Evolutionary conservation across 257 asterid genomes (phyloP).

Genomic region (Sherardia arvensis): DNA sequence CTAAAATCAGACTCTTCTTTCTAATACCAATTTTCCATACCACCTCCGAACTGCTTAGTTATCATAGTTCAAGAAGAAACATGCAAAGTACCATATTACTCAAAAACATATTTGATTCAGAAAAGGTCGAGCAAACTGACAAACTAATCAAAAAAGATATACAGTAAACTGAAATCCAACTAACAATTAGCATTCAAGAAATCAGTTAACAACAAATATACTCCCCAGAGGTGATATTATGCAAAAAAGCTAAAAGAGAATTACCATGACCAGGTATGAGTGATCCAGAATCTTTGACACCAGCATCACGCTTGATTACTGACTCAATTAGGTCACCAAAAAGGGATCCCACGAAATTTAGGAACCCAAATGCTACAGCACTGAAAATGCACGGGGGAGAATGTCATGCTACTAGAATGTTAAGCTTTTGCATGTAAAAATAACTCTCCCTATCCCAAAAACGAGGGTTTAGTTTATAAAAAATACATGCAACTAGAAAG

Average conservation of each 20-base stretch:
- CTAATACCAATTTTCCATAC: no score
- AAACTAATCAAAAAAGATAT: background rate
- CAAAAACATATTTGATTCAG: background rate
- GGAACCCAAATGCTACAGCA: constrained; percentile 68
- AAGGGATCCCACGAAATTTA: constrained; percentile 85
- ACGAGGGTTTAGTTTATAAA: no score
- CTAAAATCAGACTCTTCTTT: no score
- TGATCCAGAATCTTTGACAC: constrained; percentile 95
- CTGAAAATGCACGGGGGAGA: constrained; percentile 26
- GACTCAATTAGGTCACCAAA: constrained; percentile 94
- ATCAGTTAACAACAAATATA: background rate
- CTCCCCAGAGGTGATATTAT: no score
- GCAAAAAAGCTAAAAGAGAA: background rate
- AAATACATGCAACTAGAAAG: background rate
- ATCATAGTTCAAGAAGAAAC: background rate
- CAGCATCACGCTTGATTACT: constrained; percentile 98
- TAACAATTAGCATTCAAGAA: constrained; percentile 1
- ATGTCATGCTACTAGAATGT: background rate
- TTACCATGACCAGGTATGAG: constrained; percentile 99
- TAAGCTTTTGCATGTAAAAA: background rate
- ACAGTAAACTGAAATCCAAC: background rate
- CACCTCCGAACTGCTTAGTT: background rate
- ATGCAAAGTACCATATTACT: constrained; percentile 1
- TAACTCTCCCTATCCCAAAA: background rate
- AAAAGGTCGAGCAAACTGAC: background rate